Evolutionary conservation across 306 rosid genomes (phyloP), one percentile per base, ranked within the genome.

Genomic region (Styphnolobium japonicum): DNA sequence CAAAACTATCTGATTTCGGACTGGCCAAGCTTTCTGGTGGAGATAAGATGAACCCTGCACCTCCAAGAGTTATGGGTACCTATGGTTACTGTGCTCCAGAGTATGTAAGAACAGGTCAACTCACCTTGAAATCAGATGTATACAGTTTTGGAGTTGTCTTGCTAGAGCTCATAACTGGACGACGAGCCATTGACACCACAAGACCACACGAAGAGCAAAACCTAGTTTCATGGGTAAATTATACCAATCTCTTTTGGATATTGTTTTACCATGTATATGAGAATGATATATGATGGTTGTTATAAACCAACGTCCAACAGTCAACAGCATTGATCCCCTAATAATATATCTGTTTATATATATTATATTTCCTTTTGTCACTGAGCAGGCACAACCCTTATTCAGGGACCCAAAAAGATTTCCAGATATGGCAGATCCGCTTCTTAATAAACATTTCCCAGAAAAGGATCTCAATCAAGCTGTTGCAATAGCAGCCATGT

Each of bases 21-120:
- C 75, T 90, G 39, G 72, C 81, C 9, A 91, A 79, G 64, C 85
- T 87, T 27, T 67, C 67, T 19, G 80, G 78, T 19, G 90, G 86
- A 6, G 97, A 95, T 29, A 85, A 79, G 84, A 37, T 78, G 72
- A 81, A 42, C 62, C 75, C 82, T 34, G 77, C 86, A 62, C 85
- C 98, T 5, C 87, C 97, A 10, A 89, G 98, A 75, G 88, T 89
- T 70, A 89, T 92, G 92, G 94, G 92, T 0, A 90, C 96, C 4
- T 92, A 86, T 36, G 98, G 98, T 64, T 88, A 92, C 64, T 87
- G 87, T 78, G 98, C 98, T 79, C 98, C 98, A 11, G 98, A 95
- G 80, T 91, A 87, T 64, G 67, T 77, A 0, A 92, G 90, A 80
- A 48, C 85, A 5, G 96, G 98, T 12, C 83, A 84, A 1, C 71